phyloP scores from a whole-genome alignment of 257 asterid genomes.

The Phtheirospermum japonicum region DNA sequence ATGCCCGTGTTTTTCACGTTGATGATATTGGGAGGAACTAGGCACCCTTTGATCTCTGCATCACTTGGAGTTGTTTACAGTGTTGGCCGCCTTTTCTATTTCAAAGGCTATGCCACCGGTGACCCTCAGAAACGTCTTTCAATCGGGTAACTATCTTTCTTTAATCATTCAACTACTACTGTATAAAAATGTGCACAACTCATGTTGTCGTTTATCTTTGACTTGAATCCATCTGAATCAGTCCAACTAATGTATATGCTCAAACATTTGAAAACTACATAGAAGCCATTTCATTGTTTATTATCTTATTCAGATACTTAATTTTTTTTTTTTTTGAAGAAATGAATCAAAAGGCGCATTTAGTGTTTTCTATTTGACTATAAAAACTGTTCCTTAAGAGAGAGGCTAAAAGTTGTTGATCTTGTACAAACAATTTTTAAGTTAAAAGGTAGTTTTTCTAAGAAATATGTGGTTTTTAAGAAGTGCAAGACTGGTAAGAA shows the following conservation, averaged over 20 bases:
- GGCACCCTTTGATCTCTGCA: slow-evolving; percentile 65
- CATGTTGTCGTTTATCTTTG: background rate
- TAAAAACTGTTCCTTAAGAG: background rate
- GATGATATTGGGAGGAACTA: slow-evolving; percentile 70
- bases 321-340: too few relatives aligned
- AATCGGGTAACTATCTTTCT: slow-evolving; percentile 47
- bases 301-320: background rate
- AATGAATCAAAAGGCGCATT: too few relatives aligned
- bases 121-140: slow-evolving; percentile 58
- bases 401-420: background rate
- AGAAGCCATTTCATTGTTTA: background rate
- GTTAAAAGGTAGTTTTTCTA: background rate
- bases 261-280: background rate
- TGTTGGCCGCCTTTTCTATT: slow-evolving; percentile 61
- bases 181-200: background rate
- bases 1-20: slow-evolving; percentile 65
- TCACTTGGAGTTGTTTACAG: slow-evolving; percentile 50
- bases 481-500: background rate
- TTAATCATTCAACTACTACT: background rate
- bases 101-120: slow-evolving; percentile 84
- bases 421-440: background rate
- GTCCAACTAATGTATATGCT: background rate
- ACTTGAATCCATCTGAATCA: background rate
- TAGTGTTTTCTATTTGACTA: slow-evolving; percentile 9
- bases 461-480: background rate